A percentile compares a stretch with the other conserved stretches of the same genome.
Evolutionary conservation across 2,329 filamentous ascomycete genomes (phyloP).

Genomic region (Cladosporium halotolerans): DNA sequence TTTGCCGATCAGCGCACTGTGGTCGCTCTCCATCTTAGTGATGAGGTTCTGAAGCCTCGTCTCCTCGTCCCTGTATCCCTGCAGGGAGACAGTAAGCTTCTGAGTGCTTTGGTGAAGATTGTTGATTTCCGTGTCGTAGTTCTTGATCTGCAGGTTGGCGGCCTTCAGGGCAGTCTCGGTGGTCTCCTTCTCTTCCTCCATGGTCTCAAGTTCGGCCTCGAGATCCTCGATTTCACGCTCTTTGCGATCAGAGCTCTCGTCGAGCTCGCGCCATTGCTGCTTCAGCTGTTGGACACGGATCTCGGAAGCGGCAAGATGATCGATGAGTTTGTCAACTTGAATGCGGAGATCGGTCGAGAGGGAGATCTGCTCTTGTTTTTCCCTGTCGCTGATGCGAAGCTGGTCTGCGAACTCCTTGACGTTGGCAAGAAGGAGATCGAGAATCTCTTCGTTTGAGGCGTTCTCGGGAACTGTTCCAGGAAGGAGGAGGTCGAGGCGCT

Average conservation of each 20-base stretch:
- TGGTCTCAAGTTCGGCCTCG: slow-evolving; percentile 29
- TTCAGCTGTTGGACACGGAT: slow-evolving; percentile 34
- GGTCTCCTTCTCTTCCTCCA: slow-evolving; percentile 28
- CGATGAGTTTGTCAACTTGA: slow-evolving; percentile 32
- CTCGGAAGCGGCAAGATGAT: slow-evolving; percentile 31
- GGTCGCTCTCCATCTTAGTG: slow-evolving; percentile 35
- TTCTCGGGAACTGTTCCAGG: slow-evolving; percentile 32
- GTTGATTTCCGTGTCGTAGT: slow-evolving; percentile 23
- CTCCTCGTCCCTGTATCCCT: slow-evolving; percentile 36
- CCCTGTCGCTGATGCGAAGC: slow-evolving; percentile 30
- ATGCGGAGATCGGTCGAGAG: slow-evolving; percentile 29
- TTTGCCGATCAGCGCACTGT: slow-evolving; percentile 30
- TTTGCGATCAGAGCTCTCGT: slow-evolving; percentile 33
- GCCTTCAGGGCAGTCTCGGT: slow-evolving; percentile 22
- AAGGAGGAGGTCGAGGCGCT: slow-evolving; percentile 35
- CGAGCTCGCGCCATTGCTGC: slow-evolving; percentile 31
- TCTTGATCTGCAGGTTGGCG: slow-evolving; percentile 19
- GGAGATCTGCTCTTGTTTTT: slow-evolving; percentile 29
- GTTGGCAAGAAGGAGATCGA: slow-evolving; percentile 33
- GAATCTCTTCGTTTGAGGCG: slow-evolving; percentile 35
- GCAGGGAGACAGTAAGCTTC: slow-evolving; percentile 33
- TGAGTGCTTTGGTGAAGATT: slow-evolving; percentile 32
- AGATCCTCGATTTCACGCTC: slow-evolving; percentile 33
- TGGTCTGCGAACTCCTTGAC: slow-evolving; percentile 31
- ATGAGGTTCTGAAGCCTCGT: slow-evolving; percentile 33